Conservation (phyloP, 768 basidiomycete genomes). For the Kockovaella imperatae region DNA sequence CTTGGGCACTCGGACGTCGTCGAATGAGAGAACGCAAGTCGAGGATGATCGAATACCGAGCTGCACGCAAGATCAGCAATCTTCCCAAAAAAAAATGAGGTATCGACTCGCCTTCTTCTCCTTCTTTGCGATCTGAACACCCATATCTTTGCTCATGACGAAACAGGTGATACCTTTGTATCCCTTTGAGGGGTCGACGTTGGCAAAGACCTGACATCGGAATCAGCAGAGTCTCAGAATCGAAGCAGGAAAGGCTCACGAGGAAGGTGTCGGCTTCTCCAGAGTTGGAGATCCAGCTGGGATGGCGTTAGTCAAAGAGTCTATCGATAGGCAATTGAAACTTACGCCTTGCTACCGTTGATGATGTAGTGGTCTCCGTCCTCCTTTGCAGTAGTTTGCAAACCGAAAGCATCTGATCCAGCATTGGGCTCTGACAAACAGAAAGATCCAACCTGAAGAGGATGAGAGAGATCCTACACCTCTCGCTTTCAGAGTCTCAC, state of each 20-base stretch:
- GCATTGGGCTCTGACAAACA: conserved; percentile 87
- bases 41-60: conserved; percentile 93
- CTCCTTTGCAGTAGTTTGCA: conserved; percentile 77
- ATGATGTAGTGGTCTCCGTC: conserved; percentile 75
- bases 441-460: conserved; percentile 80
- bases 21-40: conserved; percentile 88
- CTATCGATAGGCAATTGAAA: background rate
- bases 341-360: conserved; percentile 89
- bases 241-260: conserved; percentile 23
- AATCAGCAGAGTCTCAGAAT: background rate
- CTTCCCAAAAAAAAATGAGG: background rate
- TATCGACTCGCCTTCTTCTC: conserved; percentile 63
- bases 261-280: conserved; percentile 68
- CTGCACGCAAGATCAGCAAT: conserved; percentile 18
- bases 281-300: conserved; percentile 86
- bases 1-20: conserved; percentile 74
- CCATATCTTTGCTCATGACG: conserved; percentile 91
- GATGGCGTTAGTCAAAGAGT: background rate
- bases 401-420: conserved; percentile 93
- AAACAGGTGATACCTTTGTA: conserved; percentile 99
- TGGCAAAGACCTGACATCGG: conserved; percentile 73
- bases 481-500: conserved; percentile 46
- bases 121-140: conserved; percentile 94
- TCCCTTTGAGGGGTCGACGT: conserved; percentile 84
- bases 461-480: background rate